Percentiles rank a stretch among this genome's conserved stretches.
Evolutionary conservation across 768 basidiomycete genomes (phyloP).

Genomic region (Tylopilus felleus): DNA sequence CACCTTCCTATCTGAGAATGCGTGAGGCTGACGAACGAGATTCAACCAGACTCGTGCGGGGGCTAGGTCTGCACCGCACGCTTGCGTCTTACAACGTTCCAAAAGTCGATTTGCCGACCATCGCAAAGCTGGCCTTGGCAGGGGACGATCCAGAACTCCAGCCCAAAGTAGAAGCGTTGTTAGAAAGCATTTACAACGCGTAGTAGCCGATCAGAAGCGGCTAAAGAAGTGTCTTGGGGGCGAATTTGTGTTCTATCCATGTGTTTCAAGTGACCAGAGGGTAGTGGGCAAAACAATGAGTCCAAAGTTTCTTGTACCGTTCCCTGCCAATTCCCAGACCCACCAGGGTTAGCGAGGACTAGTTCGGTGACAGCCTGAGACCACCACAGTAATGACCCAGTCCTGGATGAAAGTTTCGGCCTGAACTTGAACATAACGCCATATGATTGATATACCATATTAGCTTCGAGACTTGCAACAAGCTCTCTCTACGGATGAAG

Average conservation of each 20-base stretch:
- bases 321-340: too few relatives aligned
- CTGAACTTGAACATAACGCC: background rate
- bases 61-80: conserved; percentile 56
- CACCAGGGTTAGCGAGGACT: background rate
- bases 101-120: conserved; percentile 45
- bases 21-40: conserved; percentile 5
- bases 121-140: conserved; percentile 39
- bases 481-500: conserved; percentile 17
- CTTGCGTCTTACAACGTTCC: conserved; percentile 66
- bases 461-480: background rate
- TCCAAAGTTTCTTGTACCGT: too few relatives aligned
- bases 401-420: conserved; percentile 1
- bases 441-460: conserved; percentile 10
- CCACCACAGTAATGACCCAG: background rate
- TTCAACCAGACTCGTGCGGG: conserved; percentile 49
- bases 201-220: background rate
- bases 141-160: conserved; percentile 35
- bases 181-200: conserved; percentile 44
- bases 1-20: background rate
- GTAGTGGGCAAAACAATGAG: too few relatives aligned
- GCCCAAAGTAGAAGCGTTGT: conserved; percentile 43
- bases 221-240: background rate
- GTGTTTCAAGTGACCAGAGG: background rate
- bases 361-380: background rate
- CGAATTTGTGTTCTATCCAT: too few relatives aligned